A percentile compares a stretch with the other conserved stretches of the same genome.
Evolutionary conservation across 1,139 yeast genomes (phyloP).

Genomic region (Keqinozyma sinolaborantium): DNA sequence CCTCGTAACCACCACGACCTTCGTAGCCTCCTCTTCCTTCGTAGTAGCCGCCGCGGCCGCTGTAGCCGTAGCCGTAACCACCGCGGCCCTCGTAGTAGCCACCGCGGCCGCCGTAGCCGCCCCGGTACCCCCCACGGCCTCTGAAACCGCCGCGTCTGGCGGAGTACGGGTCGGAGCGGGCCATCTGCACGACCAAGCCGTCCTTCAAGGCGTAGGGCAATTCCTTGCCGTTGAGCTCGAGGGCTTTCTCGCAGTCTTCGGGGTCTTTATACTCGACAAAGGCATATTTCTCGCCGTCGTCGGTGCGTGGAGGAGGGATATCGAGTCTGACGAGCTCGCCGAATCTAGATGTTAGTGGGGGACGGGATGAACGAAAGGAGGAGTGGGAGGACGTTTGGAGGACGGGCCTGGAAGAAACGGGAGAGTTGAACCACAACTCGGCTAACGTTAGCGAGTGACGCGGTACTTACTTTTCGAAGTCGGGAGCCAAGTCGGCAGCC

Average conservation of each 20-base stretch:
- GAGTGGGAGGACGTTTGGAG: constrained; percentile 2
- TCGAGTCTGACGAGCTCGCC: constrained; percentile 67
- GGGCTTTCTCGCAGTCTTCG: constrained; percentile 62
- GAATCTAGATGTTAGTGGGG: constrained; percentile 29
- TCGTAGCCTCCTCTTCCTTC: constrained; percentile 11
- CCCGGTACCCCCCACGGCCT: constrained; percentile 20
- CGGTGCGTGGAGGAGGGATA: constrained; percentile 66
- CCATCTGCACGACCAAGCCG: constrained; percentile 55
- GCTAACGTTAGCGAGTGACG: background rate
- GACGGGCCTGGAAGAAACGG: background rate
- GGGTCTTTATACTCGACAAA: constrained; percentile 63
- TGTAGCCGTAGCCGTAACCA: constrained; percentile 19
- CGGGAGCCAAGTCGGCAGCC: constrained; percentile 66
- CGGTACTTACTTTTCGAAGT: constrained; percentile 61
- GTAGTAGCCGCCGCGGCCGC: constrained; percentile 5
- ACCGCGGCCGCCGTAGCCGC: constrained; percentile 15
- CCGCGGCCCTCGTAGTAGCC: constrained; percentile 22
- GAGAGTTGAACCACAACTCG: background rate
- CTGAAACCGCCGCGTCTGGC: constrained; percentile 31
- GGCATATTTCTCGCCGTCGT: constrained; percentile 66
- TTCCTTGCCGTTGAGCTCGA: constrained; percentile 47
- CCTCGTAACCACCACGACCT: constrained; percentile 14
- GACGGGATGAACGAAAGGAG: constrained; percentile 1
- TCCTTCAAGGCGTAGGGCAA: constrained; percentile 34
- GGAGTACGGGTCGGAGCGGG: constrained; percentile 52